Evolutionary conservation across 2,329 filamentous ascomycete genomes (phyloP), one percentile per base, ranked within the genome.

Genomic region (Exophiala phaeomuriformis): DNA sequence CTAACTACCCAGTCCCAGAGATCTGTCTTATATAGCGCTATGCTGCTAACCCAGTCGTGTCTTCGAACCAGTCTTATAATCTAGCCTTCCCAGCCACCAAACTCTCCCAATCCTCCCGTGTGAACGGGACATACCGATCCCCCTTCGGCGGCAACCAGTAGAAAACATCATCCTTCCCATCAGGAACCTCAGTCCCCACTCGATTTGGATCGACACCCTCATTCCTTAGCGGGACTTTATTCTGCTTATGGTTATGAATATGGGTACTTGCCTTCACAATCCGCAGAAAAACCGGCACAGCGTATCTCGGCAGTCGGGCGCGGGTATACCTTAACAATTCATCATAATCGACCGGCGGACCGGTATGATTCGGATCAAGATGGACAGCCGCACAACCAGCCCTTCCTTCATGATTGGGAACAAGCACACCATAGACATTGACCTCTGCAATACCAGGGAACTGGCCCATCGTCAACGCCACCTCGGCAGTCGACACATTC

Each of bases 401-500:
- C 29, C 88, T 78, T 12, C 89, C 89, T 64, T 95, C 89, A 65
- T 94, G 88, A 60, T 86, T 77, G 0, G 89, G 89, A 5, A 95
- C 70, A 40, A 81, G 69, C 2, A 95, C 86, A 36, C 89, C 89
- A 64, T 94, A 95, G 30, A 95, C 89, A 63, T 94, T 94, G 32
- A 87, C 85, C 71, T 95, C 89, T 32, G 78, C 73, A 9, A 95
- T 76, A 1, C 75, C 73, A 0, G 82, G 74, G 65, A 90, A 85
- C 0, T 75, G 70, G 9, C 86, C 84, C 0, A 95, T 69, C 0
- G 81, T 81, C 65, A 90, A 81, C n/a, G 84, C 80, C 12, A 95
- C 90, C 68, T 95, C 89, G 47, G 79, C 82, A 0, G 87, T 90
- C 2, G 85, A 88, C 1, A 91, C 86, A 63, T 91, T 91, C 69